Base-by-base conservation (phyloP, 2,329 filamentous ascomycete species). In the Ophiostoma montium region DNA sequence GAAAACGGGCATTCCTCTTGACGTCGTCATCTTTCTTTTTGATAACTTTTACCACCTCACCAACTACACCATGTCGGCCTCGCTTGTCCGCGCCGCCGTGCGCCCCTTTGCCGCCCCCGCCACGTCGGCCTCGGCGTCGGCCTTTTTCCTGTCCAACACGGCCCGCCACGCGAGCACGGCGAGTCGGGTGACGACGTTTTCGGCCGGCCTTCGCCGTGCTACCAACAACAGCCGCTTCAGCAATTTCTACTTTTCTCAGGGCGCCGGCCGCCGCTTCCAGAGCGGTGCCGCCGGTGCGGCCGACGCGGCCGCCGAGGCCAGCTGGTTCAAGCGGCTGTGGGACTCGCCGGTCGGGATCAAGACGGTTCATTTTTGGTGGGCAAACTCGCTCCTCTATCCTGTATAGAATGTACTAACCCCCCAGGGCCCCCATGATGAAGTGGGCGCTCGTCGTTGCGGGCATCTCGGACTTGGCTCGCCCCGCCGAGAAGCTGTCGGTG, bases 351-450 rank as follows among this genome's bases (percentile, higher is more conserved):
- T 89, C 56, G 86, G 86, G 47, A 59, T 89, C 59, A 88, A 88
- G 82, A 98, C 92, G 54, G 92, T 98, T 60, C 92, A 98, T 69
- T 98, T 98, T 71, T 98, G 92, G 90, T 90, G 71, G 56, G 74
- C 62, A 23, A 16, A 12, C 12, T 44, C 12, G 19, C 18, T 39
- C 10, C 23, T 31, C 30, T 16, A 36, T 9, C 7, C 13, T 18
- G 7, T 19, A 47, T 7, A 11, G 23, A 11, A 3, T 8, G 27
- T 6, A 5, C 44, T 46, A 32, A 47, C 41, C 5, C 4, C 15
- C 16, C 58, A 90, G 86, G 86, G 89, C 90, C 41, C 90, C 90
- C 51, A 82, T 95, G 57, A 95, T 95, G 88, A 95, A 76, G 83
- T 98, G 92, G 92, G 80, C 78, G 59, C 75, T 98, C 61, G 92